Evolutionary conservation across 2,329 filamentous ascomycete genomes (phyloP), one percentile per base, ranked within the genome.

Genomic region (Ceratocystis eucalypticola): DNA sequence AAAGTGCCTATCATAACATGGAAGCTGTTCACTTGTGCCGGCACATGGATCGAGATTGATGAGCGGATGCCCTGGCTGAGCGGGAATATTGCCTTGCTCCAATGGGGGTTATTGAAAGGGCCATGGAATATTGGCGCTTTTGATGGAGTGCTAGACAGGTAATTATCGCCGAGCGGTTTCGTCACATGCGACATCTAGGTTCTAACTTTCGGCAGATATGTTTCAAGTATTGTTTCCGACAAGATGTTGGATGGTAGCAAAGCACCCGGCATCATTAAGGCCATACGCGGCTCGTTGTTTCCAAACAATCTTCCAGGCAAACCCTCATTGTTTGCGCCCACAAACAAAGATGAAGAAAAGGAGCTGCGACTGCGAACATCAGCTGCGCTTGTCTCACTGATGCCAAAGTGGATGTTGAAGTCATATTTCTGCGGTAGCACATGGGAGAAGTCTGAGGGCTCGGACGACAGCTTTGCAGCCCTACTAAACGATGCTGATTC

Each of bases 61-160:
- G 76, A 79, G 70, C 88, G 91, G 75, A 96, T 96, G 91, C 93
- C 93, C 69, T 97, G 93, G 93, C 82, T 96, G 66, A 82, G 81
- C 73, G 90, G 90, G 73, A 78, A 84, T 71, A 75, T 94, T 68
- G 88, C 88, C 67, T 82, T 96, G 75, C 75, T 88, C 70, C 90
- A 94, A 76, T 87, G 88, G 80, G 80, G 85, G 70, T 81, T 86
- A 72, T 77, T 93, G 72, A 79, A 80, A 72, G 90, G 91, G 28
- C 89, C 89, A 70, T 89, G 91, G 72, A 83, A 77, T 76, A 76
- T 96, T 70, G 91, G 88, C 73, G 82, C 83, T 72, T 84, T 88
- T 33, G 83, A 95, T 75, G 87, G 91, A 70, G 81, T 86, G 75
- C 79, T 96, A 76, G 93, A 97, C 80, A 95, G 91, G 93, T 97